These are phyloP conservation scores for Phytophthora fragariaefolia DNA, from an alignment of 352 stramenopile genomes.

Conservation along the genomic window DNA sequence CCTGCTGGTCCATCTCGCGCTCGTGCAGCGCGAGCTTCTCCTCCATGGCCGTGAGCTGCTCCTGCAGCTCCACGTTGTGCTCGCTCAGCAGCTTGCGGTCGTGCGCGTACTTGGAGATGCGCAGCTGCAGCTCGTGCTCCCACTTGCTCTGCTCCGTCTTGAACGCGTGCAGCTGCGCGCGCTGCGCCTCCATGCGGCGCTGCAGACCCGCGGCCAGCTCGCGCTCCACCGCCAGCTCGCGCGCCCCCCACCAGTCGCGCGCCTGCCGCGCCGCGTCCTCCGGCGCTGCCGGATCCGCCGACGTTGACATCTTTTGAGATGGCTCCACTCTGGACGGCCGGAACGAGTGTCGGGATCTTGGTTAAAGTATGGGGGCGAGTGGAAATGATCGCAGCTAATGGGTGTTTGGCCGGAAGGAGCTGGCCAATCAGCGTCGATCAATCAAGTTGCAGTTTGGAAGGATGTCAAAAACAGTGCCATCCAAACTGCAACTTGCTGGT, in stretches of 20 bases:
- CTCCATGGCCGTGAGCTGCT: constrained; percentile 59
- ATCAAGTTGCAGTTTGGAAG: too few relatives aligned
- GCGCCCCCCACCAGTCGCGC: constrained; percentile 65
- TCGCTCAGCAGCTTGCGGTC: constrained; percentile 82
- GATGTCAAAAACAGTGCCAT: too few relatives aligned
- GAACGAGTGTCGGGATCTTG: not conserved
- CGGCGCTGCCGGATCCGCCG: constrained; percentile 1
- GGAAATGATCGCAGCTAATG: not conserved
- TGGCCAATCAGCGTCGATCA: too few relatives aligned
- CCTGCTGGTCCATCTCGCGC: constrained; percentile 63
- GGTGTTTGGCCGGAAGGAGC: not conserved
- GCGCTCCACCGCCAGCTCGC: constrained; percentile 47
- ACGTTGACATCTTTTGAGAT: constrained; percentile 1
- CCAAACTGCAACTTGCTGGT: too few relatives aligned
- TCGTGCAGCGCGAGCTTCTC: constrained; percentile 52
- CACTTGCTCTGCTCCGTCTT: constrained; percentile 86
- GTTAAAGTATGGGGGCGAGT: not conserved
- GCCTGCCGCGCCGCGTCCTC: constrained; percentile 29
- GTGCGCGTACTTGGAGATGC: constrained; percentile 80
- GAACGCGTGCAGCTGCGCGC: constrained; percentile 75
- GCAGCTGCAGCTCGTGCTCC: constrained; percentile 79
- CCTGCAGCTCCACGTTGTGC: constrained; percentile 83
- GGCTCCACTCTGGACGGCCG: not conserved
- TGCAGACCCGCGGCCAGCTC: constrained; percentile 58
- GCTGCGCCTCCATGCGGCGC: constrained; percentile 75